Base-by-base conservation (phyloP, 192 early-diverging fungal species). In the Coemansia aciculifera region DNA sequence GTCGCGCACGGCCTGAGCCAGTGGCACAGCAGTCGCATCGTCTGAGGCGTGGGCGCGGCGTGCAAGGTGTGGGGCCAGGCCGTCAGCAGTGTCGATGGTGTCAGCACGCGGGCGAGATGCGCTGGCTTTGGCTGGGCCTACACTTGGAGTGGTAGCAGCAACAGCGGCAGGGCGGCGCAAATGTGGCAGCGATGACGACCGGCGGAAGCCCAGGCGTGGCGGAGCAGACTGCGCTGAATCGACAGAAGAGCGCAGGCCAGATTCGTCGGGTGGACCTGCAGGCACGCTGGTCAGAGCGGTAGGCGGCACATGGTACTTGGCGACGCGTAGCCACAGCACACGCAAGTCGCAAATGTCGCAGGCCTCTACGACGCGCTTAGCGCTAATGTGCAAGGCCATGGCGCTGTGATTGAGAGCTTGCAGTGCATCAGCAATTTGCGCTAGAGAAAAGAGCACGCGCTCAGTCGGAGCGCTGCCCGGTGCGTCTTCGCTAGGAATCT, bases 281-380 rank as follows among this genome's bases (percentile, higher is more conserved):
- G 81, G 81, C 34, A 83, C 73, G 68, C 76, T 78, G 62, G 73
- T 70, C 46, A 83, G 67, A 3, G 64, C 59, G 43, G 62, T 69
- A 9, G 81, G 69, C 32, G 76, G 60, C 1, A 68, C 24, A 42
- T 83, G 81, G 51, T 67, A 62, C 51, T 71, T 64, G 24, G 81
- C 67, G 2, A 83, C 67, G 49, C 81, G 76, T 19, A 78, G 81
- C 81, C 81, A 83, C 59, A 83, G 77, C 15, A 71, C 75, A 23
- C 77, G 81, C 72, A 83, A 49, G 37, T 83, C 81, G 56, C 75
- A 83, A 5, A 83, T 71, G 54, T 83, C 81, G 61, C 81, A 78
- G 4, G 81, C 76, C 68, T 83, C 81, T 8, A 83, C 44, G 11
- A 83, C 81, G n/a, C 77, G 75, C 69, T 83, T 83, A 59, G 77